These are phyloP conservation scores for Herpetomonas tarakana DNA, from an alignment of 208 protist genomes.

Conservation along the genomic window DNA sequence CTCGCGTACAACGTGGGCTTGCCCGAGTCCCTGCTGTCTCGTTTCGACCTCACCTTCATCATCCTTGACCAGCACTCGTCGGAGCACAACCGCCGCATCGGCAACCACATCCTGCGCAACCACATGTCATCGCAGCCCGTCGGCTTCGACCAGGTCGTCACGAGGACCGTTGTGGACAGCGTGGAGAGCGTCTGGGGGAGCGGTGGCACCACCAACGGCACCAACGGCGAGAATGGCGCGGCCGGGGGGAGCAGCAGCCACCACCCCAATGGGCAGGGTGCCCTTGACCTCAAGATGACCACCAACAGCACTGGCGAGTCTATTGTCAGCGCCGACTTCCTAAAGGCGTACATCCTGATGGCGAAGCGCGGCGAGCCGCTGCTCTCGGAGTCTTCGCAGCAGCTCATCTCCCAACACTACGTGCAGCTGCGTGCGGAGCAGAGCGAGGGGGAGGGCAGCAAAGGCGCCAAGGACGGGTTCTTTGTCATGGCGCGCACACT, in stretches of 20 bases:
- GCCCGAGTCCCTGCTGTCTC: conserved; percentile 98
- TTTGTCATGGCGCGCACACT: conserved; percentile 96
- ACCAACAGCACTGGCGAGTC: conserved; percentile 82
- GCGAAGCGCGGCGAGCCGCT: conserved; percentile 80
- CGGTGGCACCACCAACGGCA: neutral
- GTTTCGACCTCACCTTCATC: conserved; percentile 99
- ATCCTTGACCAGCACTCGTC: conserved; percentile 95
- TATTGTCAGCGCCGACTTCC: conserved; percentile 94
- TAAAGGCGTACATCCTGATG: conserved; percentile 96
- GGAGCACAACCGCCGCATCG: conserved; percentile 91
- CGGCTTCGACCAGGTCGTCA: conserved; percentile 43
- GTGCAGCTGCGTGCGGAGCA: conserved; percentile 89
- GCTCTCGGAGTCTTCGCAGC: conserved; percentile 82
- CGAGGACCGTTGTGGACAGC: conserved; percentile 71
- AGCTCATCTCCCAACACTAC: conserved; percentile 88
- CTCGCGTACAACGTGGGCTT: conserved; percentile 97
- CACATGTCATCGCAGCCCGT: conserved; percentile 84
- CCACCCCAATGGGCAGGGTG: conserved; percentile 1
- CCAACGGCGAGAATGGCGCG: neutral
- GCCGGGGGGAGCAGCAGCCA: neutral
- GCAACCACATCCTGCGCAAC: conserved; percentile 95
- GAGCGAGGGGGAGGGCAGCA: conserved; percentile 42
- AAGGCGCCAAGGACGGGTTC: conserved; percentile 54
- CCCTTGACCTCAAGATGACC: conserved; percentile 66
- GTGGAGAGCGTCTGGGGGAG: conserved; percentile 24